Conservation (phyloP, 441 rosid genomes). For the Pelargonium australe region DNA sequence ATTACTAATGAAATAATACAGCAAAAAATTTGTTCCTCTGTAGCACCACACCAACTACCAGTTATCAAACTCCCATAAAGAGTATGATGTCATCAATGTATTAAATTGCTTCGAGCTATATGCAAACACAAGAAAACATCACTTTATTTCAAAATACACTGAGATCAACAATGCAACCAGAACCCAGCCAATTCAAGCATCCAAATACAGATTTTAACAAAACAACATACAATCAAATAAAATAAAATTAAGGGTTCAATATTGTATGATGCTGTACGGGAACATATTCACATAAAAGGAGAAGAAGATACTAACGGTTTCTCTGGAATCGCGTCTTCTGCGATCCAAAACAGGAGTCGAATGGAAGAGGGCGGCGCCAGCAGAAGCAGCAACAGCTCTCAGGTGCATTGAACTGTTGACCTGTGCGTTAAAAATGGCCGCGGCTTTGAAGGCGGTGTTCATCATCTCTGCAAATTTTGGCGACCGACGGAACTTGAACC, state of each 20-base stretch:
- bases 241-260: background rate
- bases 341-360: constrained; percentile 68
- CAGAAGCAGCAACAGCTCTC: constrained; percentile 9
- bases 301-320: constrained; percentile 34
- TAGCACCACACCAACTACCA: too few species aligned
- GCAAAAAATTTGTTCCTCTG: background rate
- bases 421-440: constrained; percentile 34
- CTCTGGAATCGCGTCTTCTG: constrained; percentile 58
- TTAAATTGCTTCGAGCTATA: background rate
- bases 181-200: background rate
- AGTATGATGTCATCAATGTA: background rate
- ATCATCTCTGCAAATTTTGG: constrained; percentile 32
- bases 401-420: constrained; percentile 25
- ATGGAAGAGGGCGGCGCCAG: constrained; percentile 46
- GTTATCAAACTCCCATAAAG: background rate
- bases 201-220: background rate
- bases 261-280: too few species aligned
- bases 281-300: background rate
- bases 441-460: constrained; percentile 30
- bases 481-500: background rate
- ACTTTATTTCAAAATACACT: background rate
- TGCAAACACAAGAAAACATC: background rate
- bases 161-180: background rate
- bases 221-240: background rate
- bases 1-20: background rate